Percentiles rank a stretch among this genome's conserved stretches.
Evolutionary conservation across 371 early-diverging fungal genomes (phyloP).

Genomic region (Syncephalastrum racemosum): DNA sequence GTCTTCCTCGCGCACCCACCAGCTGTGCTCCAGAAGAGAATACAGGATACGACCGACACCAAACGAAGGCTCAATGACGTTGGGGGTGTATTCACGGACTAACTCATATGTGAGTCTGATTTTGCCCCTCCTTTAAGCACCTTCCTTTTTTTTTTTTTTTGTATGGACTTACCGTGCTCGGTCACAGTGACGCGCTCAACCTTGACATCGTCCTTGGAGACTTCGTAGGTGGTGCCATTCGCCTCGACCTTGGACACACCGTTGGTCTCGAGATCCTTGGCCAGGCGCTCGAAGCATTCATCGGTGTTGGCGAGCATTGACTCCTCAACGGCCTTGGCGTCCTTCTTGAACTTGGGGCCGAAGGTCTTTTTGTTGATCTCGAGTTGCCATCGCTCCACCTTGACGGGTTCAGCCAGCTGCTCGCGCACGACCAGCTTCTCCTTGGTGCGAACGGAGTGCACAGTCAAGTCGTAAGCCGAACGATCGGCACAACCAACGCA

Average conservation of each 20-base stretch:
- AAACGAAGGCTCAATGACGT: constrained; percentile 99
- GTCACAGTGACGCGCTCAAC: constrained; percentile 75
- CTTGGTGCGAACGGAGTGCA: constrained; percentile 90
- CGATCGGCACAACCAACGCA: constrained; percentile 99
- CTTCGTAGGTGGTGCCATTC: constrained; percentile 71
- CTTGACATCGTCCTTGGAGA: constrained; percentile 74
- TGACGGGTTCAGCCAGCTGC: constrained; percentile 81
- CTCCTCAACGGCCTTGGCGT: constrained; percentile 87
- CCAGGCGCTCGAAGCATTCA: constrained; percentile 58
- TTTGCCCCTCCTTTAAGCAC: too few relatives aligned
- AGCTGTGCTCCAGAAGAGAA: constrained; percentile 96
- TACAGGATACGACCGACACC: constrained; percentile 99
- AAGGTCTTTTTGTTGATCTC: constrained; percentile 93
- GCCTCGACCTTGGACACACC: constrained; percentile 55
- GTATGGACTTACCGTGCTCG: constrained; percentile 65
- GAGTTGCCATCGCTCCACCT: constrained; percentile 75
- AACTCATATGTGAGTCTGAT: not conserved
- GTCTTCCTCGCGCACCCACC: constrained; percentile 89
- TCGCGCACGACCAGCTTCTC: constrained; percentile 94
- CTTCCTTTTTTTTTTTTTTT: not conserved
- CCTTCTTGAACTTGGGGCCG: constrained; percentile 91
- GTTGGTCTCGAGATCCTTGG: constrained; percentile 53
- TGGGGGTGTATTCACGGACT: constrained; percentile 97
- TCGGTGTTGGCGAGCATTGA: constrained; percentile 67
- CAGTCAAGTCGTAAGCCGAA: constrained; percentile 97